Conservation (phyloP, 257 asterid species). For the Forsythia viridissima region DNA sequence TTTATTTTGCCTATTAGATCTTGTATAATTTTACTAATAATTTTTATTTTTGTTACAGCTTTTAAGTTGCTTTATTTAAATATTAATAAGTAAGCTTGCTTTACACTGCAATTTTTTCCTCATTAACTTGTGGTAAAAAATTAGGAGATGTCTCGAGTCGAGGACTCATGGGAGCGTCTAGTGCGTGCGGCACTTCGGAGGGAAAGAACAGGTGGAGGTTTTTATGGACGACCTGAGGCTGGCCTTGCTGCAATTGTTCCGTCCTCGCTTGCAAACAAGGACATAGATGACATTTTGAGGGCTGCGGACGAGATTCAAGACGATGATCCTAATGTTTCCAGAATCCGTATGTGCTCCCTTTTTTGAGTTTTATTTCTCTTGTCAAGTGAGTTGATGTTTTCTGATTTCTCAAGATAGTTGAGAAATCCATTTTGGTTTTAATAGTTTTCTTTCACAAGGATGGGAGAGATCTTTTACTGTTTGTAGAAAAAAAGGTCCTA, state of each 20-base stretch:
- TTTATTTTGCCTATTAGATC: too few species aligned
- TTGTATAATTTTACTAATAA: too few species aligned
- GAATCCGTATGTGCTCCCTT: slow-evolving; percentile 59
- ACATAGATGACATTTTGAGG: slow-evolving; percentile 88
- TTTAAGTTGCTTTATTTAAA: not conserved
- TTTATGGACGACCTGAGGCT: slow-evolving; percentile 51
- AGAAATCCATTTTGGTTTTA: not conserved
- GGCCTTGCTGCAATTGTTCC: slow-evolving; percentile 95
- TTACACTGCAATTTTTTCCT: not conserved
- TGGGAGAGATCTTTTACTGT: not conserved
- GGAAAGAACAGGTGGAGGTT: slow-evolving; percentile 51
- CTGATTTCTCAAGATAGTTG: not conserved
- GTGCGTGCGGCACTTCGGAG: slow-evolving; percentile 94
- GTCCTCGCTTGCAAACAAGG: slow-evolving; percentile 85
- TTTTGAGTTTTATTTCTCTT: not conserved
- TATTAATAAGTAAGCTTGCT: not conserved
- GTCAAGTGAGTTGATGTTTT: slow-evolving; percentile 15
- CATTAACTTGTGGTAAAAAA: not conserved
- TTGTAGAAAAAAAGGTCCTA: not conserved
- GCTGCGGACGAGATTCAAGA: slow-evolving; percentile 97
- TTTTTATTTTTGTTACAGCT: not conserved
- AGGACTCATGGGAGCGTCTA: slow-evolving; percentile 91
- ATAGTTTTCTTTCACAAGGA: not conserved
- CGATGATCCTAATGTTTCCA: slow-evolving; percentile 78
- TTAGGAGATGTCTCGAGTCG: slow-evolving; percentile 89